Evolutionary conservation across 169 alveolate genomes (phyloP).

Genomic region (Miamiensis avidus): DNA sequence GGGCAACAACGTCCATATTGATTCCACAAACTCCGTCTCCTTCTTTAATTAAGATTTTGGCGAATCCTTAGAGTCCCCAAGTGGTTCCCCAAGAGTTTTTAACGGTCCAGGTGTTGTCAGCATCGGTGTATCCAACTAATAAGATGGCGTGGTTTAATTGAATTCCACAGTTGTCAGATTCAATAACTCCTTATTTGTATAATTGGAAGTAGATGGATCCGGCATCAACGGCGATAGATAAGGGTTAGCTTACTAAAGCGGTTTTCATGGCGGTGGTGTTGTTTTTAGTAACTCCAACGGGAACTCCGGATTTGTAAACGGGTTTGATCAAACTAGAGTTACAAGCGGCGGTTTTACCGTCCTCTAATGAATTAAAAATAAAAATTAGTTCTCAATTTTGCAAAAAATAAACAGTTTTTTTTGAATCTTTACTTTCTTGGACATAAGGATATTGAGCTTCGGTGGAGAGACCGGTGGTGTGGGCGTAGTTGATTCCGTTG

Average conservation of each 20-base stretch:
- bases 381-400: too few species aligned
- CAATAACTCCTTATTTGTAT: background rate
- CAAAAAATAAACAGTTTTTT: background rate
- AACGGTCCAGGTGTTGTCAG: constrained; percentile 36
- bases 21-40: background rate
- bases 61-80: constrained; percentile 72
- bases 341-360: background rate
- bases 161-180: constrained; percentile 19
- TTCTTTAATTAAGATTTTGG: background rate
- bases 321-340: background rate
- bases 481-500: constrained; percentile 60
- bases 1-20: background rate
- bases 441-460: constrained; percentile 75
- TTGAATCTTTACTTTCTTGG: background rate
- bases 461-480: constrained; percentile 55
- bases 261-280: background rate
- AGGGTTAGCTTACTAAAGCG: background rate
- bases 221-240: constrained; percentile 88
- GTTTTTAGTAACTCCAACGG: background rate
- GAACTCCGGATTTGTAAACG: background rate
- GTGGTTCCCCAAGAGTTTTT: constrained; percentile 69
- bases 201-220: constrained; percentile 73
- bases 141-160: constrained; percentile 52
- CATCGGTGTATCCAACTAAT: constrained; percentile 42
- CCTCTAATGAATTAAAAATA: too few species aligned